Conservation (phyloP, 2,329 filamentous ascomycete genomes). For the Penicillium sp. region DNA sequence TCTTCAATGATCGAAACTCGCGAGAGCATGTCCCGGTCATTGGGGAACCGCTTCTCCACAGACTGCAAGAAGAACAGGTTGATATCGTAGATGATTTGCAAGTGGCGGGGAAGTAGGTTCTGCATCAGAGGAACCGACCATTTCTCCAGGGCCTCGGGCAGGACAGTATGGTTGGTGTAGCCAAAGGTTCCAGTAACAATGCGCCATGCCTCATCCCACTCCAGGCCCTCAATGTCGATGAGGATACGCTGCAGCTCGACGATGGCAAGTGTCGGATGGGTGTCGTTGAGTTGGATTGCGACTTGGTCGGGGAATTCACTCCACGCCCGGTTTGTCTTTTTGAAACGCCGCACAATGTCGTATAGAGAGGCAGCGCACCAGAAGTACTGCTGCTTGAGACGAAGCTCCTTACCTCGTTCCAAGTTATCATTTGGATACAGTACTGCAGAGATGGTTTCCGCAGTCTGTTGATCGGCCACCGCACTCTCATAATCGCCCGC, state of each 20-base stretch:
- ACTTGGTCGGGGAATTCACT: slow-evolving; percentile 90
- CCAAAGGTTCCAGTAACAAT: slow-evolving; percentile 81
- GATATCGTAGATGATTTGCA: slow-evolving; percentile 98
- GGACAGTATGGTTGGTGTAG: slow-evolving; percentile 98
- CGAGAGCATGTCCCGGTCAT: slow-evolving; percentile 80
- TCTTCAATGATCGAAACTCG: slow-evolving; percentile 98
- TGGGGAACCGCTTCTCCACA: slow-evolving; percentile 88
- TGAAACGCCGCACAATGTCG: slow-evolving; percentile 96
- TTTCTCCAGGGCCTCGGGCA: slow-evolving; percentile 96
- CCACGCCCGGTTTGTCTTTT: slow-evolving; percentile 93
- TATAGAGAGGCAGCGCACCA: slow-evolving; percentile 97
- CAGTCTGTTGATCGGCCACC: slow-evolving; percentile 95
- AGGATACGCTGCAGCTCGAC: slow-evolving; percentile 94
- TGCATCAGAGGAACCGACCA: slow-evolving; percentile 95
- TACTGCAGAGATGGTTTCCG: slow-evolving; percentile 98
- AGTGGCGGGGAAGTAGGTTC: slow-evolving; percentile 87
- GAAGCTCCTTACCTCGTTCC: slow-evolving; percentile 93
- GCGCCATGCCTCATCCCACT: slow-evolving; percentile 90
- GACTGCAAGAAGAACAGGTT: slow-evolving; percentile 90
- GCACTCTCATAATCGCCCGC: slow-evolving; percentile 96
- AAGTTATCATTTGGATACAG: slow-evolving; percentile 98
- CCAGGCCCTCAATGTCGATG: slow-evolving; percentile 83
- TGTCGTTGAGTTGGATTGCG: slow-evolving; percentile 97
- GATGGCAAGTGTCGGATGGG: slow-evolving; percentile 93
- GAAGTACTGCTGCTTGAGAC: slow-evolving; percentile 99